phyloP scores from a whole-genome alignment of 352 stramenopile genomes.

The Phytophthora kernoviae region DNA sequence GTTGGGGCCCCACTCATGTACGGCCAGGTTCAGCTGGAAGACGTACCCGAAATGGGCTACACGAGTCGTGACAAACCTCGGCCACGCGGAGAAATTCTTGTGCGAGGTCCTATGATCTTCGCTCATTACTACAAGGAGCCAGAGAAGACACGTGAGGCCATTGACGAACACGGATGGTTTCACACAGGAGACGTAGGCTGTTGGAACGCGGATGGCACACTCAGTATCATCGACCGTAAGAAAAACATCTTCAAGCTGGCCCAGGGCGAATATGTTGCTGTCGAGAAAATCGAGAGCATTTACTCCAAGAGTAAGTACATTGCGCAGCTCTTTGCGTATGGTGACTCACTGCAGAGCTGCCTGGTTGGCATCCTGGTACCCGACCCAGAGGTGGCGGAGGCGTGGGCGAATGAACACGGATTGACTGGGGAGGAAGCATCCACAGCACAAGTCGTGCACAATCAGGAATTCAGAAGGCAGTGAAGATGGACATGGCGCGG shows the following conservation, averaged over 20 bases:
- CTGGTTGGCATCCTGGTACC: constrained; percentile 93
- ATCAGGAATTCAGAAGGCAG: constrained; percentile 54
- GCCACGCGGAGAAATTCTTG: constrained; percentile 55
- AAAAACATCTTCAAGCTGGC: constrained; percentile 93
- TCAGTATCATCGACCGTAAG: constrained; percentile 89
- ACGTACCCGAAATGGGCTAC: constrained; percentile 97
- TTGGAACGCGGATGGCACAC: constrained; percentile 90
- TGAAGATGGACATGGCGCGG: constrained; percentile 73
- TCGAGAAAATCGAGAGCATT: constrained; percentile 96
- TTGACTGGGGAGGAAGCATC: constrained; percentile 33
- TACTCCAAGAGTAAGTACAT: constrained; percentile 91
- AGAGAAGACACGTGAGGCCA: constrained; percentile 87
- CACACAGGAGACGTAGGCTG: constrained; percentile 95
- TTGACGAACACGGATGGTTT: constrained; percentile 94
- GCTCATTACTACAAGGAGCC: constrained; percentile 94
- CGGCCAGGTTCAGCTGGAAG: constrained; percentile 90
- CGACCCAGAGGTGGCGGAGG: constrained; percentile 48
- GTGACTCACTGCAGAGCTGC: constrained; percentile 92
- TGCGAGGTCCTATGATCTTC: constrained; percentile 81
- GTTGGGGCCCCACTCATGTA: constrained; percentile 86
- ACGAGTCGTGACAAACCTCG: constrained; percentile 61
- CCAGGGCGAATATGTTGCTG: constrained; percentile 94
- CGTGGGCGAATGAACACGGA: constrained; percentile 34
- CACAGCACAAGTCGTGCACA: constrained; percentile 34
- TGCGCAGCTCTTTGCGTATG: constrained; percentile 93